Conservation (phyloP, 805 yeast genomes). For the Brettanomyces anomalus region DNA sequence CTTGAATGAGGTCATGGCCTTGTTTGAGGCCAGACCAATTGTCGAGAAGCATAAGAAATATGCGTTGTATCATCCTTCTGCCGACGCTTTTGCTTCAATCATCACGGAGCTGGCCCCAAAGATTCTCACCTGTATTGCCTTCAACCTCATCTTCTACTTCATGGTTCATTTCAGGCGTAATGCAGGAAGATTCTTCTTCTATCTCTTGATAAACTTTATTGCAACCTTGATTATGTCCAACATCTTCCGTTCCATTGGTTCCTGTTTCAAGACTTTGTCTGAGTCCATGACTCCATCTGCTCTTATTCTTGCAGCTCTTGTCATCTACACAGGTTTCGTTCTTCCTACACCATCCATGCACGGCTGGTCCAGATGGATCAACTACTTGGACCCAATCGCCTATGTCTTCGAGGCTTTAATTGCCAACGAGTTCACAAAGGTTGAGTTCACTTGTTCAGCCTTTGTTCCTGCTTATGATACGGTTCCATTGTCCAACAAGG, state of each 20-base stretch:
- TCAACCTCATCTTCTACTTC: conserved; percentile 44
- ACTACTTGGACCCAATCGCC: conserved; percentile 49
- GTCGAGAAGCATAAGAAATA: conserved; percentile 51
- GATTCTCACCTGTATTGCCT: conserved; percentile 31
- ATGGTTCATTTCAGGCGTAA: conserved; percentile 43
- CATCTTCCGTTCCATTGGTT: conserved; percentile 44
- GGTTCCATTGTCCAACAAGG: conserved; percentile 12
- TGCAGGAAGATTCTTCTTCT: conserved; percentile 48
- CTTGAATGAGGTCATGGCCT: conserved; percentile 44
- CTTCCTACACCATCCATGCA: conserved; percentile 47
- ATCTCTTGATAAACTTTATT: conserved; percentile 32
- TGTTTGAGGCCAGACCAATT: conserved; percentile 47
- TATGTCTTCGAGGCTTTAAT: conserved; percentile 51
- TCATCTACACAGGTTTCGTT: conserved; percentile 49
- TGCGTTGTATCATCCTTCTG: conserved; percentile 47
- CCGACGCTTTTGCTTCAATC: conserved; percentile 56
- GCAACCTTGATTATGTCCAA: conserved; percentile 47
- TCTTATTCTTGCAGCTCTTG: conserved; percentile 36
- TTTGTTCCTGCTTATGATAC: conserved; percentile 36
- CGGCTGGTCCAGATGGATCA: conserved; percentile 62
- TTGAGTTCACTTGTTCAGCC: conserved; percentile 35
- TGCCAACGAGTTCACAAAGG: conserved; percentile 46
- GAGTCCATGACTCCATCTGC: conserved; percentile 56
- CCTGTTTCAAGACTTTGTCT: conserved; percentile 35
- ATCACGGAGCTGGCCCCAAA: conserved; percentile 52